These are phyloP conservation scores for Astrothelium subdiscretum DNA, from an alignment of 495 filamentous ascomycete species.

Conservation along the genomic window DNA sequence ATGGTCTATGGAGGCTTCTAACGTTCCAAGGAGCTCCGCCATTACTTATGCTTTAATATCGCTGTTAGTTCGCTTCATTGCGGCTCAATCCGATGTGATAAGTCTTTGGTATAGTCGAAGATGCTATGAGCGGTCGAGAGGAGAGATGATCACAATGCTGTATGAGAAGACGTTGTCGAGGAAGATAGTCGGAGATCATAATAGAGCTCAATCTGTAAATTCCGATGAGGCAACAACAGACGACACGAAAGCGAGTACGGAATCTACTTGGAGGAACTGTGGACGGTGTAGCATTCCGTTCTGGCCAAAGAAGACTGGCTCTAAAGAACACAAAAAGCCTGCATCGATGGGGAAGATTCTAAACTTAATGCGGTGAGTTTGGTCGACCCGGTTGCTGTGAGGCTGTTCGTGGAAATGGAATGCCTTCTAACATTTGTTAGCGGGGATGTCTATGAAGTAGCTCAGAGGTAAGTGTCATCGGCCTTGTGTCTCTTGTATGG, in stretches of 20 bases:
- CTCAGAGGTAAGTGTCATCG: constrained; percentile 39
- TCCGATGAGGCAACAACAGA: neutral
- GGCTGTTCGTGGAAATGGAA: neutral
- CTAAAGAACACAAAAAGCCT: constrained; percentile 37
- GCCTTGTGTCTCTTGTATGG: neutral
- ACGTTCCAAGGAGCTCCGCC: constrained; percentile 39
- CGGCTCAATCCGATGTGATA: constrained; percentile 55
- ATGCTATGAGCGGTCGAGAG: constrained; percentile 65
- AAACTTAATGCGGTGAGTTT: constrained; percentile 51
- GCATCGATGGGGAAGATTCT: constrained; percentile 76
- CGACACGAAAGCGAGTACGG: neutral
- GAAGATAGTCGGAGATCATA: constrained; percentile 50
- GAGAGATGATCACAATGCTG: constrained; percentile 79
- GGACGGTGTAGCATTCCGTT: constrained; percentile 5
- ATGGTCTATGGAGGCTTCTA: constrained; percentile 47
- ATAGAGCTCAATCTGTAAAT: constrained; percentile 9
- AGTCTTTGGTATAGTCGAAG: constrained; percentile 63
- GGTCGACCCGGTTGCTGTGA: neutral
- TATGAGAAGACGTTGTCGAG: constrained; percentile 72
- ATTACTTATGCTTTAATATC: constrained; percentile 55
- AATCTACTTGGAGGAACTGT: neutral
- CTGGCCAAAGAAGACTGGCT: constrained; percentile 8
- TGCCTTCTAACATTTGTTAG: constrained; percentile 13
- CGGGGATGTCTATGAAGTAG: constrained; percentile 69
- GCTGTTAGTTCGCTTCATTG: constrained; percentile 46